Conservation (phyloP, 1,284 basidiomycete genomes). For the Ustilago sp. region DNA sequence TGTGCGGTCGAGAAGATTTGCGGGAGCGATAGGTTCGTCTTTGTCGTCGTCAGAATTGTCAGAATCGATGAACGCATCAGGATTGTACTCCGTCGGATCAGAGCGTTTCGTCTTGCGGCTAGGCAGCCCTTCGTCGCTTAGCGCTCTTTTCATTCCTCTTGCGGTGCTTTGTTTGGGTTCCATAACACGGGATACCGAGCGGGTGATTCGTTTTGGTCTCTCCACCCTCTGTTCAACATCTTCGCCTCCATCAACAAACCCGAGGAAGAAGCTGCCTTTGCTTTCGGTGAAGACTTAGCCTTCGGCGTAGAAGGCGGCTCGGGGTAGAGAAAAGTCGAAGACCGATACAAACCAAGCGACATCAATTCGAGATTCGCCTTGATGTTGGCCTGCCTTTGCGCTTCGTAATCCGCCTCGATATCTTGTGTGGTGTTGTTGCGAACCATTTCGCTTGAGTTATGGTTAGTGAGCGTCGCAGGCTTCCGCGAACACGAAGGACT, state of each 20-base stretch:
- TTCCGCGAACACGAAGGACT: background rate
- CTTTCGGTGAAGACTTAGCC: background rate
- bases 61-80: background rate
- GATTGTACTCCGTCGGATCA: background rate
- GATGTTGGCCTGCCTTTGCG: constrained; percentile 31
- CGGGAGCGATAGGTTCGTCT: background rate
- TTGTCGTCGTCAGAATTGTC: constrained; percentile 21
- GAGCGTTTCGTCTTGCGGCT: background rate
- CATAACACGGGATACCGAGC: constrained; percentile 16
- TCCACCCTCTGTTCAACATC: background rate
- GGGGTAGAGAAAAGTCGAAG: constrained; percentile 11
- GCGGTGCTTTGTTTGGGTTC: background rate
- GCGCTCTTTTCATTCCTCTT: constrained; percentile 16
- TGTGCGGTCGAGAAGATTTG: background rate
- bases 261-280: background rate
- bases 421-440: background rate
- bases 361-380: constrained; percentile 38
- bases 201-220: constrained; percentile 18
- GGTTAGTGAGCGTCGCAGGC: background rate
- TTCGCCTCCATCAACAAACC: background rate
- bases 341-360: constrained; percentile 31
- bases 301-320: constrained; percentile 5
- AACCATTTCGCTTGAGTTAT: constrained; percentile 8
- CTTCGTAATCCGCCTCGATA: constrained; percentile 29
- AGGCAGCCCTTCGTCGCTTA: background rate